These are phyloP conservation scores for Cryptococcus deneoformans DNA, from an alignment of 1,284 basidiomycete species.

Conservation along the genomic window DNA sequence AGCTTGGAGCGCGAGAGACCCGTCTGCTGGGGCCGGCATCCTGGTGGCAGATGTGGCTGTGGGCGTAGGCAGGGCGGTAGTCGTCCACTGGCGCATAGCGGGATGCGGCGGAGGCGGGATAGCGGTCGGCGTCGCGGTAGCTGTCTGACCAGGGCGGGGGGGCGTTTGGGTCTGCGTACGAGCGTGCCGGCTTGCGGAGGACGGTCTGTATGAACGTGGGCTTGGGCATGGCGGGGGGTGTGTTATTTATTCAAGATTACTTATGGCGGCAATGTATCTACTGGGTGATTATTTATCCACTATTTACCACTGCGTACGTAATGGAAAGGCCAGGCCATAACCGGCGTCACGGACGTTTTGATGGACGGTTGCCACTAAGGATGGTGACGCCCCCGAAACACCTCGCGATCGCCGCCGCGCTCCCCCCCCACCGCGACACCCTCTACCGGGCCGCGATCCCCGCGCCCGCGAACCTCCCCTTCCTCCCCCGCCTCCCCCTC, in stretches of 20 bases:
- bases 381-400: slow-evolving; percentile 28
- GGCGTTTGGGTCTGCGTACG: slow-evolving; percentile 35
- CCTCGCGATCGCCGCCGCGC: slow-evolving; percentile 16
- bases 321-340: background rate
- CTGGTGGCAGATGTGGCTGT: background rate
- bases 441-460: slow-evolving; percentile 43
- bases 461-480: slow-evolving; percentile 34
- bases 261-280: too few relatives aligned
- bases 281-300: too few relatives aligned
- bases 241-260: too few relatives aligned
- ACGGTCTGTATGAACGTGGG: slow-evolving; percentile 41
- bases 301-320: background rate
- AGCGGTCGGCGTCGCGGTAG: slow-evolving; percentile 6
- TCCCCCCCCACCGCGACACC: slow-evolving; percentile 13
- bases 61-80: background rate
- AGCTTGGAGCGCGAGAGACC: slow-evolving; percentile 4
- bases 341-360: too few relatives aligned
- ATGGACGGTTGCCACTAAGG: too few relatives aligned
- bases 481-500: slow-evolving; percentile 50
- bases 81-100: background rate
- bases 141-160: slow-evolving; percentile 32
- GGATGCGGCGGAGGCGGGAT: slow-evolving; percentile 12
- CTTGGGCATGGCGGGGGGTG: slow-evolving; percentile 30
- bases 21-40: slow-evolving; percentile 15
- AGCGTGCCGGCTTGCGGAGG: slow-evolving; percentile 38